Percentiles rank a stretch among this genome's conserved stretches.
These are phyloP conservation scores for Candida ortonii DNA, from an alignment of 805 yeast species.

Conservation along the genomic window DNA sequence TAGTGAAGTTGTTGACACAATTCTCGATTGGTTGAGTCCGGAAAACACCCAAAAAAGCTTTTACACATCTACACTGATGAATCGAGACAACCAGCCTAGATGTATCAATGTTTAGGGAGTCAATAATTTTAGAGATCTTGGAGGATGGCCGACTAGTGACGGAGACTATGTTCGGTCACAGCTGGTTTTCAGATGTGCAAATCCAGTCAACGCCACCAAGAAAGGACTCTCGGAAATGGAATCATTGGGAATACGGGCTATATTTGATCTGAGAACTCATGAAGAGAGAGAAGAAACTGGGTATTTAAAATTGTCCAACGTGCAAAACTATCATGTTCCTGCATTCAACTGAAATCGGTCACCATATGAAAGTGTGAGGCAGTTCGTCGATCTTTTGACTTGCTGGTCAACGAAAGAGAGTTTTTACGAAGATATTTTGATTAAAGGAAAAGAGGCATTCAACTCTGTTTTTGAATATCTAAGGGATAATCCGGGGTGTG, in stretches of 20 bases:
- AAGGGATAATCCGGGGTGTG: conserved; percentile 49
- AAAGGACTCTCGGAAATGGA: conserved; percentile 43
- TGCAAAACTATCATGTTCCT: conserved; percentile 52
- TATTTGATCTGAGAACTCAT: conserved; percentile 68
- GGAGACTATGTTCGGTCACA: conserved; percentile 49
- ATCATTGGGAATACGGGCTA: conserved; percentile 45
- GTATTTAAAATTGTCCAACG: conserved; percentile 42
- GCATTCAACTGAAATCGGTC: conserved; percentile 57
- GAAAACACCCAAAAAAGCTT: conserved; percentile 53
- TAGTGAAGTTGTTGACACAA: conserved; percentile 45
- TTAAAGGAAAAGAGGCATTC: conserved; percentile 46
- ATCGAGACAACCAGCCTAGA: conserved; percentile 43
- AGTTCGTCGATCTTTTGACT: conserved; percentile 51
- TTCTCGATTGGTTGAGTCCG: conserved; percentile 45
- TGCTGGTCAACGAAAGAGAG: conserved; percentile 61
- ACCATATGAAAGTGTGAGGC: conserved; percentile 60
- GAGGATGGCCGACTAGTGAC: conserved; percentile 59
- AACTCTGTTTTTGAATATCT: conserved; percentile 51
- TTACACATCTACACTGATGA: conserved; percentile 31
- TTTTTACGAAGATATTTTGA: conserved; percentile 60
- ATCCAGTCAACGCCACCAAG: conserved; percentile 49
- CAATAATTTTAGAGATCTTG: conserved; percentile 73
- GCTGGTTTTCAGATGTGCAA: conserved; percentile 61
- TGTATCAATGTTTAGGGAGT: conserved; percentile 68
- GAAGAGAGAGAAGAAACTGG: conserved; percentile 52